A percentile compares a stretch with the other conserved stretches of the same genome.
phyloP scores from a whole-genome alignment of 768 basidiomycete species.

The Russula olivacea region DNA sequence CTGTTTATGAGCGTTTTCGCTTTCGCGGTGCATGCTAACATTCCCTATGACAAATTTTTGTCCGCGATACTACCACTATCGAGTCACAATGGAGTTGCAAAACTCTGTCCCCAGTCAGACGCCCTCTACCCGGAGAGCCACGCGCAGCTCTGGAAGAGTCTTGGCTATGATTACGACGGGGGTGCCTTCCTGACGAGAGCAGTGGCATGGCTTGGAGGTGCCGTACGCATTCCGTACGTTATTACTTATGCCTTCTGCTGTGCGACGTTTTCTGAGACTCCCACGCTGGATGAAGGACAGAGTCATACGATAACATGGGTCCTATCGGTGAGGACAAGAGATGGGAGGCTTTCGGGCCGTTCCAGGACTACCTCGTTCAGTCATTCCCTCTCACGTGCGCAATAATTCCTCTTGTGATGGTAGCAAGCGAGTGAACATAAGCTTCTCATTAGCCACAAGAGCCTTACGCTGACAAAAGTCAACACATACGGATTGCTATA shows the following conservation, averaged over 20 bases:
- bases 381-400: conserved; percentile 61
- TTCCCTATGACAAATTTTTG: background rate
- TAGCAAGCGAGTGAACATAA: background rate
- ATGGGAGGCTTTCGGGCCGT: conserved; percentile 37
- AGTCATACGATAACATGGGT: conserved; percentile 46
- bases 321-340: conserved; percentile 45
- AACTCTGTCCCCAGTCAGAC: conserved; percentile 29
- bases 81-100: background rate
- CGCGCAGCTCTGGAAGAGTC: conserved; percentile 30
- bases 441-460: conserved; percentile 38
- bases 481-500: conserved; percentile 58
- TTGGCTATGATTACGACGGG: conserved; percentile 32
- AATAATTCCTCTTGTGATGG: background rate
- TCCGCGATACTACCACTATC: background rate
- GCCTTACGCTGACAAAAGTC: conserved; percentile 48
- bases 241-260: background rate
- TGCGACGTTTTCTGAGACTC: background rate
- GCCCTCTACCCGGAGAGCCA: conserved; percentile 33
- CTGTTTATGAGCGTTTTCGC: no score
- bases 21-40: background rate
- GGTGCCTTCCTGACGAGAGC: conserved; percentile 34
- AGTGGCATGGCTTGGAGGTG: conserved; percentile 36
- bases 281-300: conserved; percentile 37
- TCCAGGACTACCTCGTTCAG: conserved; percentile 39
- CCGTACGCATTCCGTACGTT: conserved; percentile 36